Evolutionary conservation across 2,329 filamentous ascomycete species (phyloP).

Genomic region (Acephala macrosclerotiorum): DNA sequence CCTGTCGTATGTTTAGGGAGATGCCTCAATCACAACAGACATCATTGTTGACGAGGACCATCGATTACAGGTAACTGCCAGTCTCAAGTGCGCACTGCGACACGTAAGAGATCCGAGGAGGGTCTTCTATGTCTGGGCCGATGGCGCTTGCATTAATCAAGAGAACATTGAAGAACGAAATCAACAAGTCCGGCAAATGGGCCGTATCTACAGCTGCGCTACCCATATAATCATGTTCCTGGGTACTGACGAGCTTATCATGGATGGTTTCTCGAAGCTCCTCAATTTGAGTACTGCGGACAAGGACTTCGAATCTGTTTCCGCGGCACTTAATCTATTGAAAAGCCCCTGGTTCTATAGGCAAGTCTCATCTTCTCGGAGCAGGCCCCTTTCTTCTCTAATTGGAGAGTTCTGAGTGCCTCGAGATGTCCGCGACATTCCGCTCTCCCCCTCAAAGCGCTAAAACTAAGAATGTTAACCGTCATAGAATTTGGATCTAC

Average conservation of each 20-base stretch:
- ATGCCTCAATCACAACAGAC: not conserved
- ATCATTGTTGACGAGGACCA: constrained; percentile 9
- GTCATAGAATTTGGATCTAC: constrained; percentile 14
- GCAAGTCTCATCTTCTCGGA: too few species aligned
- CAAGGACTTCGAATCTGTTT: not conserved
- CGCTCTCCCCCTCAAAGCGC: too few species aligned
- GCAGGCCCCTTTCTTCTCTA: too few species aligned
- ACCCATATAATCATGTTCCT: constrained; percentile 16
- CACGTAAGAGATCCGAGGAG: constrained; percentile 6
- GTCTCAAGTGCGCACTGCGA: constrained; percentile 12
- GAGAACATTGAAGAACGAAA: constrained; percentile 9
- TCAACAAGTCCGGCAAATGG: constrained; percentile 22
- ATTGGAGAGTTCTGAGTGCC: too few species aligned
- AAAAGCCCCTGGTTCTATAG: constrained; percentile 7
- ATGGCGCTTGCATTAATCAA: constrained; percentile 26
- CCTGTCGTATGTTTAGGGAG: constrained; percentile 28
- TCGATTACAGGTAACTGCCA: constrained; percentile 12
- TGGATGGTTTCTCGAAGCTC: not conserved
- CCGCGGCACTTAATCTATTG: not conserved
- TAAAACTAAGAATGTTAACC: too few species aligned
- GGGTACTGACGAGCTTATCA: not conserved
- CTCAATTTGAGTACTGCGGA: not conserved
- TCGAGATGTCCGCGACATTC: too few species aligned
- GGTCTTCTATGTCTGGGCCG: constrained; percentile 17
- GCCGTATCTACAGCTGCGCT: constrained; percentile 13